Evolutionary conservation across 164 flowering plant genomes (phyloP), one percentile per base, ranked within the genome.

Genomic region (Hamamelis virginiana): DNA sequence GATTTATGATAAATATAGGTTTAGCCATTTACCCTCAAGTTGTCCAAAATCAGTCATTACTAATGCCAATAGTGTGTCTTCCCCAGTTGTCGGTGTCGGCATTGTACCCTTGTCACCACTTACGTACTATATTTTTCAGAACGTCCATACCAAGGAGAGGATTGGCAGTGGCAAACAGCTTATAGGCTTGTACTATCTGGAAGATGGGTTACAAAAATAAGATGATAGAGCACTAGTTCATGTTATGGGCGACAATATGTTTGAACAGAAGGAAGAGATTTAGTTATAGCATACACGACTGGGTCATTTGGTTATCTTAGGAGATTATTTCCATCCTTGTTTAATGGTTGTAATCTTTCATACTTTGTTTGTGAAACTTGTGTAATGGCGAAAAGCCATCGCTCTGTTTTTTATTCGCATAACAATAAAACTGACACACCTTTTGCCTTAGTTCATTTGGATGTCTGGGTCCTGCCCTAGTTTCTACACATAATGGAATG

Each of bases 121-220:
- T 44, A 10, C 60, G 38, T 9, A 60, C 52, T 62, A 41, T 21
- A 59, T n/a, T n/a, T n/a, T n/a, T n/a, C n/a, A n/a, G 59, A 14
- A 72, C 69, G 16, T 59, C 50, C 60, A 50, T 51, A 72, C 75
- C 52, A 66, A 66, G 60, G 64, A 73, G 23, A 57, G 13, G 70
- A 57, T 57, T 67, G 70, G 63, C 12, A 57, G 51, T 67, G 33
- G 62, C 44, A 67, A 45, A 67, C 22, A 22, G 0, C 18, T n/a
- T 33, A 61, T 47, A 46, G 51, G 66, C 16, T 64, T 64, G 66
- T 64, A 50, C 16, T 65, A 65, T 65, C 1, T 65, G 45, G 56
- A 26, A 1, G 23, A 18, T 48, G 58, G 44, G 21, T 65, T 65
- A 3, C 46, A 27, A 48, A 44, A 26, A 26, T 12, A 21, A 5